Evolutionary conservation across 345 rosid genomes (phyloP).

Genomic region (Salix caprea): DNA sequence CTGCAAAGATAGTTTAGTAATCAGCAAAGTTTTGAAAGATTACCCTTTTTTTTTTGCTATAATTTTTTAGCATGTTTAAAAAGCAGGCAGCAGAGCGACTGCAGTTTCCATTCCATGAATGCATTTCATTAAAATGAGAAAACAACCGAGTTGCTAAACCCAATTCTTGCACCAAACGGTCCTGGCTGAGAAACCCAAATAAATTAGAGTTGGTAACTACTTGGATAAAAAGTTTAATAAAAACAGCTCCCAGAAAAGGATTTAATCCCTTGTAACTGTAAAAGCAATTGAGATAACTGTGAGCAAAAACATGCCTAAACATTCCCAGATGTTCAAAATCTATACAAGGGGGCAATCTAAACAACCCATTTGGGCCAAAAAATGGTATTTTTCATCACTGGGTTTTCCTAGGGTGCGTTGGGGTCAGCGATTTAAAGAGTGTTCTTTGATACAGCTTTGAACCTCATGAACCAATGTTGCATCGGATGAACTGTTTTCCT

Average conservation of each 20-base stretch:
- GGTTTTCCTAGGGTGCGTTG: not conserved
- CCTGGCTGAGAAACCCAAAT: not conserved
- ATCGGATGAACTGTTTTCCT: conserved; percentile 44
- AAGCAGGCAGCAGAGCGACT: not conserved
- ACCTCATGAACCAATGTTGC: conserved; percentile 69
- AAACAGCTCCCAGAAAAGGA: not conserved
- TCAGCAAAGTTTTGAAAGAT: not conserved
- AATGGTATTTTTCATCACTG: not conserved
- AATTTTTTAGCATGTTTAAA: not conserved
- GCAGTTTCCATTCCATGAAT: not conserved
- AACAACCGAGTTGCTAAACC: not conserved
- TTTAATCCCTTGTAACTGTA: not conserved
- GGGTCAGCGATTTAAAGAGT: conserved; percentile 28
- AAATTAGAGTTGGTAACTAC: not conserved
- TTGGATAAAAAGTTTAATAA: not conserved
- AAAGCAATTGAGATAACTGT: not conserved
- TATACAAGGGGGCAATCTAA: not conserved
- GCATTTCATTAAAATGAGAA: not conserved
- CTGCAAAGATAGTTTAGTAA: not conserved
- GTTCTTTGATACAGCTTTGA: conserved; percentile 59
- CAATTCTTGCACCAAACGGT: not conserved
- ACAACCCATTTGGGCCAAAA: conserved; percentile 11
- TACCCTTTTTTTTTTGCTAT: not conserved
- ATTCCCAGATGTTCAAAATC: not conserved
- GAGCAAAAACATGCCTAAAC: not conserved